Evolutionary conservation across 2,329 filamentous ascomycete species (phyloP), one percentile per base, ranked within the genome.

Genomic region (Beauveria brongniartii): DNA sequence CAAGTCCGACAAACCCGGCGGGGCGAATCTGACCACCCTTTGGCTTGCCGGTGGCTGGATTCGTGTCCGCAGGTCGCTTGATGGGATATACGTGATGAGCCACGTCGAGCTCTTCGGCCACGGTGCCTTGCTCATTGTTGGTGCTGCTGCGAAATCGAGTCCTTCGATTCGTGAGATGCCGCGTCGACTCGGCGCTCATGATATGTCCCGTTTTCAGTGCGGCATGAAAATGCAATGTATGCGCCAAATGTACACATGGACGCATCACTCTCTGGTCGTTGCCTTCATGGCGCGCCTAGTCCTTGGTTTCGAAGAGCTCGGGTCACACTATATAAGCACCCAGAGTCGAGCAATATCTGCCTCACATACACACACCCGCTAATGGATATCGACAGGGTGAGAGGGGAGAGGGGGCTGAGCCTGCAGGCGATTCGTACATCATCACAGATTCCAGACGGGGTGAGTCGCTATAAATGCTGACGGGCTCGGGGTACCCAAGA

Each of bases 301-400:
- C 24, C 12, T 26, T 26, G 26, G 24, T 28, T n/a, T 56, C 34
- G 20, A n/a, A 37, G 34, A 54, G 22, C 34, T 43, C 41, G 14
- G 34, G 34, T 54, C 51, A 28, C 51, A 37, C 51, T 54, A 54
- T 54, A 54, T 54, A 54, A 43, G 51, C 51, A 54, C 51, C 51
- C 48, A 52, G 20, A 34, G 9, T 9, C 48, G 18, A 18, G 48
- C 48, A 28, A 37, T 52, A 37, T 37, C 48, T 52, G 46, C 22
- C 46, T 26, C 22, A 48, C 48, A 26, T 22, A 48, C 43, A 46
- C 22, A 22, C 20, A 48, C 26, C 10, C 24, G 26, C 22, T 37
- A 3, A 37, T 37, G 34, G 16, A 37, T 16, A 37, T 37, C 5
- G 34, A 37, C 34, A 37, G 34, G 34, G 12, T 37, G 34, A 37